Percentiles rank a stretch among this genome's conserved stretches.
Evolutionary conservation across 192 early-diverging fungal genomes (phyloP).

Genomic region (Entomortierella lignicola): DNA sequence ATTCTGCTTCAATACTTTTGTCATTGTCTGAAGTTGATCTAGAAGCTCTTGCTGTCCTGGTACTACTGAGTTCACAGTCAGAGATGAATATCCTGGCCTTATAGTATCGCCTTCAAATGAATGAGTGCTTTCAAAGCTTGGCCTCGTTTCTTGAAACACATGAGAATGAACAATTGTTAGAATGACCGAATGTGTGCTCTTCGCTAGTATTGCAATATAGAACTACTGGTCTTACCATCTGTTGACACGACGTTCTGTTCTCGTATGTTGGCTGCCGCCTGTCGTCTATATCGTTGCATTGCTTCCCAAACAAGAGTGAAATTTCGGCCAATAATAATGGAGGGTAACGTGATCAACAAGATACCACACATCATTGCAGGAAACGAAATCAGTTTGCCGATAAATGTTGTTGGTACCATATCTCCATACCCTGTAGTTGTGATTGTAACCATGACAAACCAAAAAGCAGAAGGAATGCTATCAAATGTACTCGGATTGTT

Average conservation of each 20-base stretch:
- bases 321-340: conserved; percentile 86
- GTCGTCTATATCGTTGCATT: conserved; percentile 61
- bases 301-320: conserved; percentile 87
- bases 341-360: conserved; percentile 82
- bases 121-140: conserved; percentile 56
- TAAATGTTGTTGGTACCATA: conserved; percentile 83
- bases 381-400: conserved; percentile 83
- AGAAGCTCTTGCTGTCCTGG: conserved; percentile 47
- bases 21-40: conserved; percentile 46
- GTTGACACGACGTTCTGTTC: conserved; percentile 1
- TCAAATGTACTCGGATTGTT: conserved; percentile 78
- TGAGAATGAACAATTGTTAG: not conserved
- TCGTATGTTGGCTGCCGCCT: conserved; percentile 26
- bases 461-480: conserved; percentile 82
- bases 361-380: conserved; percentile 87
- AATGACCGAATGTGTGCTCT: too few relatives aligned
- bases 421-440: conserved; percentile 86
- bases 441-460: conserved; percentile 82
- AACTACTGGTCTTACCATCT: too few relatives aligned
- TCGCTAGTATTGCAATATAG: too few relatives aligned
- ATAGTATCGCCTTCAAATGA: conserved; percentile 38
- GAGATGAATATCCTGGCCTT: conserved; percentile 45
- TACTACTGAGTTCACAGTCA: conserved; percentile 11
- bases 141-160: conserved; percentile 20
- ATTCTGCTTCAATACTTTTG: conserved; percentile 48